Evolutionary conservation across 495 filamentous ascomycete genomes (phyloP), one percentile per base, ranked within the genome.

Genomic region (Xylaria intraflava): DNA sequence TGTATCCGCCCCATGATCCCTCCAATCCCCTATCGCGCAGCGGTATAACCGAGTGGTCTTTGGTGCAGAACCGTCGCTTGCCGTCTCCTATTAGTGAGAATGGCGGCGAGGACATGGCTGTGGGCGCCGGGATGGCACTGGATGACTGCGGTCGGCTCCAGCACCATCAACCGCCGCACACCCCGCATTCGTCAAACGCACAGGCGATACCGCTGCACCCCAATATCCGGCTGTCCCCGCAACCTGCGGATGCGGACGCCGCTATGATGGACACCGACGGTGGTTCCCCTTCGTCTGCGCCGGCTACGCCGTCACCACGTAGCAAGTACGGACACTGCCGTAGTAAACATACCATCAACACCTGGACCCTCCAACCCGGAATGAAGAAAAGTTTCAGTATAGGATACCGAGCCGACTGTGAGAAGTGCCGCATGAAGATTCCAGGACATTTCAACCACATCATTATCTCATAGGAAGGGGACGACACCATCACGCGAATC

Each of bases 371-470:
- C 20, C 77, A 70, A 63, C 77, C 65, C 11, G 72, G 70, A 55
- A 81, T 81, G 72, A 90, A 83, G 68, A 78, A 78, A 57, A 77
- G 78, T 26, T 83, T 94, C 61, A 84, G 82, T 55, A 90, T 95
- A 83, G 90, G 90, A 17, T 93, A 86, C 69, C 76, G 89, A 36
- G 81, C 84, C 11, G 88, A 92, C 66, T 95, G 90, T 68, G 88
- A 90, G 49, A 92, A 92, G 70, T 95, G 90, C 66, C 78, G 77
- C 46, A 74, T 75, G 59, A 85, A 82, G 66, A 84, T 92, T 26
- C 89, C 89, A 0, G 89, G 90, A 0, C 90, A 95, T 67, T 92
- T 90, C 60, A 90, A 85, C 60, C 90, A 95, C 68, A 90, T 92
- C 42, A 80, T 88, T 33, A 67, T 78, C 24, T 78, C 75, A 19